Evolutionary conservation across 371 early-diverging fungal genomes (phyloP).

Genomic region (Sporodiniella umbellata): DNA sequence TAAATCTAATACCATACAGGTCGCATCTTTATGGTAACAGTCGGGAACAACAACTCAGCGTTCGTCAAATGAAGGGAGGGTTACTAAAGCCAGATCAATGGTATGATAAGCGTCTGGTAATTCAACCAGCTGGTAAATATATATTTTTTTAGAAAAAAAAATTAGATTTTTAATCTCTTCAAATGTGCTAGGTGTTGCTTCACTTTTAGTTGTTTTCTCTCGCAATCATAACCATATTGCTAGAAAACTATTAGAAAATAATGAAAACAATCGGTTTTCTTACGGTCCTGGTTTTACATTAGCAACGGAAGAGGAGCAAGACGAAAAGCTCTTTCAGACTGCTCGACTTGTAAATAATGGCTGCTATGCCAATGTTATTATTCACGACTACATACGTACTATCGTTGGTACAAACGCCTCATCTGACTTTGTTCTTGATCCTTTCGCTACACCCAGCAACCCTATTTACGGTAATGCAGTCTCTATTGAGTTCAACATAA

Average conservation of each 20-base stretch:
- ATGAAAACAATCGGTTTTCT: constrained; percentile 40
- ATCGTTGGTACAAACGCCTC: constrained; percentile 40
- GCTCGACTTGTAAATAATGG: constrained; percentile 50
- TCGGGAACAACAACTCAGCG: constrained; percentile 30
- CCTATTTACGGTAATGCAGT: constrained; percentile 48
- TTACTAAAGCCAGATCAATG: constrained; percentile 51
- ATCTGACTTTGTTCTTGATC: constrained; percentile 34
- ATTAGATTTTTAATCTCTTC: background rate
- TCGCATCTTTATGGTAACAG: constrained; percentile 46
- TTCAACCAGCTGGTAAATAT: constrained; percentile 44
- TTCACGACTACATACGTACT: constrained; percentile 47
- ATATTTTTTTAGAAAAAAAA: background rate
- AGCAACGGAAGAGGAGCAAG: constrained; percentile 30
- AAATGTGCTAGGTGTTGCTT: constrained; percentile 27
- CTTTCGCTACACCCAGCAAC: constrained; percentile 13
- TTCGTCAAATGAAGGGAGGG: constrained; percentile 41
- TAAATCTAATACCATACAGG: no score
- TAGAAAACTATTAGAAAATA: constrained; percentile 35
- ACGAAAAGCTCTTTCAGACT: constrained; percentile 51
- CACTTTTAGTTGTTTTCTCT: constrained; percentile 45
- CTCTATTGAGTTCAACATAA: constrained; percentile 47
- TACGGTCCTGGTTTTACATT: constrained; percentile 25
- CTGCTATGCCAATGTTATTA: constrained; percentile 41
- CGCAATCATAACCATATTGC: constrained; percentile 59
- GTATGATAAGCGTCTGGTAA: constrained; percentile 42